Conservation (phyloP, 2,329 filamentous ascomycete species). For the Aspergillus sp. region DNA sequence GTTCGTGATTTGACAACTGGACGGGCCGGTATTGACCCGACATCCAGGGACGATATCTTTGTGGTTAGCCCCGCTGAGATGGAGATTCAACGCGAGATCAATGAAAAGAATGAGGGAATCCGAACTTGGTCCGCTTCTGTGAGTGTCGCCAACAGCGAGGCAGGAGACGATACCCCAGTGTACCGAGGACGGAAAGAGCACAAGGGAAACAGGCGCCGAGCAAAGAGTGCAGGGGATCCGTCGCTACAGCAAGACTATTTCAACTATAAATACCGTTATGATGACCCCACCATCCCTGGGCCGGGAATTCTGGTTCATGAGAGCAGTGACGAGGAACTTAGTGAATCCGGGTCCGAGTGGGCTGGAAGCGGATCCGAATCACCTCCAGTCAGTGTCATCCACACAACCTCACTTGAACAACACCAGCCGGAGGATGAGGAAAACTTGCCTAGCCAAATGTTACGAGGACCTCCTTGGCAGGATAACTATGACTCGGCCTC, state of each 20-base stretch:
- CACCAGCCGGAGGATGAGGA: constrained; percentile 22
- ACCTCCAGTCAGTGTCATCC: constrained; percentile 18
- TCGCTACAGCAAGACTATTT: constrained; percentile 31
- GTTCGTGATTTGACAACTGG: constrained; percentile 31
- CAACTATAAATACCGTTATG: constrained; percentile 16
- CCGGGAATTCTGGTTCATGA: constrained; percentile 47
- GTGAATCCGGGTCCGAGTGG: constrained; percentile 15
- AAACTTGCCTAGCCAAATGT: constrained; percentile 32
- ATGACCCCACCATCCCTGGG: constrained; percentile 44
- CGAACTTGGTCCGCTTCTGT: constrained; percentile 48
- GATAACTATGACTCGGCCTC: constrained; percentile 34
- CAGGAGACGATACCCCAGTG: constrained; percentile 22
- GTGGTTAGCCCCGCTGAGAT: constrained; percentile 49
- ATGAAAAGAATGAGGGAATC: constrained; percentile 51
- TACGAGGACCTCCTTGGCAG: constrained; percentile 44
- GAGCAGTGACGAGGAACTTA: constrained; percentile 32
- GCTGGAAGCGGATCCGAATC: constrained; percentile 21
- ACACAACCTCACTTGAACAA: constrained; percentile 16
- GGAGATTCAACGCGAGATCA: constrained; percentile 40
- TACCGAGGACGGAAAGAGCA: constrained; percentile 16
- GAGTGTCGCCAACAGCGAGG: constrained; percentile 43
- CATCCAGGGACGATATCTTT: constrained; percentile 39
- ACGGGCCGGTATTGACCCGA: constrained; percentile 44
- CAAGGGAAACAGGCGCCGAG: constrained; percentile 34
- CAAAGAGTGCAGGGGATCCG: constrained; percentile 40